Percentiles rank a stretch among this genome's conserved stretches.
Conservation (phyloP, 176 grass and related monocot genomes). For the Cenchrus fungigraminus region DNA sequence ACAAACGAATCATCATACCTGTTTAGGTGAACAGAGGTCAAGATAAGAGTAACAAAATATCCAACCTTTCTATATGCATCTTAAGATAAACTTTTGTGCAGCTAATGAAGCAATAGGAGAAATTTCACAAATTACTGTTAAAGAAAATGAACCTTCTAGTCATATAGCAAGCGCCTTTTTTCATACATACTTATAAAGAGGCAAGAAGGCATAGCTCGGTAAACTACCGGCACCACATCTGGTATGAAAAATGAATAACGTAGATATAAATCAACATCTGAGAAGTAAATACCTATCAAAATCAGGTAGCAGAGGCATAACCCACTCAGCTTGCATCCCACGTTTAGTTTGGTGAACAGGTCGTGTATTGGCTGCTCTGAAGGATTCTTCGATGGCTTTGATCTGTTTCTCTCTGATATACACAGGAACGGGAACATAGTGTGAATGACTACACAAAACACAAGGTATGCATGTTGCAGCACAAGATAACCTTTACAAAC, state of each 20-base stretch:
- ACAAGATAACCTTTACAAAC: slow-evolving; percentile 19
- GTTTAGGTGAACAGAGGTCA: slow-evolving; percentile 30
- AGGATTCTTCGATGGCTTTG: slow-evolving; percentile 90
- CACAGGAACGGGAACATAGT: slow-evolving; percentile 30
- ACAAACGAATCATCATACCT: slow-evolving; percentile 90
- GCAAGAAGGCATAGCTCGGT: slow-evolving; percentile 25
- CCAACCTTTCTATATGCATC: neutral
- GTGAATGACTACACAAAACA: slow-evolving; percentile 19
- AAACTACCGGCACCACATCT: neutral
- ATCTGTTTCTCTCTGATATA: slow-evolving; percentile 90
- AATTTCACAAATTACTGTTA: neutral
- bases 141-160: slow-evolving; percentile 3
- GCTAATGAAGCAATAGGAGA: slow-evolving; percentile 11
- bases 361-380: slow-evolving; percentile 80
- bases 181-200: slow-evolving; percentile 19
- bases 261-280: slow-evolving; percentile 7
- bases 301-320: slow-evolving; percentile 90
- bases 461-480: slow-evolving; percentile 23
- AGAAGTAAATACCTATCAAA: slow-evolving; percentile 71
- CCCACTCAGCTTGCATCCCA: slow-evolving; percentile 68
- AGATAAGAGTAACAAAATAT: slow-evolving; percentile 23
- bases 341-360: slow-evolving; percentile 94
- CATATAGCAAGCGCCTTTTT: slow-evolving; percentile 11
- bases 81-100: neutral
- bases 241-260: neutral